Conservation (phyloP, 2,329 filamentous ascomycete species). For the Diaporthe citriasiana region DNA sequence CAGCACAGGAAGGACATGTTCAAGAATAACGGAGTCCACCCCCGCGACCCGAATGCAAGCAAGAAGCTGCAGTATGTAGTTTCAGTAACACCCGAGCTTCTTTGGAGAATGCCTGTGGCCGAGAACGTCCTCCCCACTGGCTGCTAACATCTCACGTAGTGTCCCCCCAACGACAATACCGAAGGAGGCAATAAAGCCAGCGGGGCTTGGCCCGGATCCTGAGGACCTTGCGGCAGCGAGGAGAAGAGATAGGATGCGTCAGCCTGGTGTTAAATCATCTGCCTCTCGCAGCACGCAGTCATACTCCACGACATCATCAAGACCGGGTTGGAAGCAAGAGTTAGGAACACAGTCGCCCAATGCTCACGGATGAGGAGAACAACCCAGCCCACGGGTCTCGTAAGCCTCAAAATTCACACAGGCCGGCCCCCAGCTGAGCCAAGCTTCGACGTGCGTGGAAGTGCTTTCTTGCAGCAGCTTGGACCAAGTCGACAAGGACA, state of each 20-base stretch:
- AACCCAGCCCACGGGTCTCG: background rate
- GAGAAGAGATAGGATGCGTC: slow-evolving; percentile 45
- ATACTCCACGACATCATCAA: slow-evolving; percentile 54
- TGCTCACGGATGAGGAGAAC: background rate
- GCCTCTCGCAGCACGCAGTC: slow-evolving; percentile 50
- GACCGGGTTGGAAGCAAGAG: slow-evolving; percentile 47
- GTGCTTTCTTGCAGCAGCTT: background rate
- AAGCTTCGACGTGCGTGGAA: background rate
- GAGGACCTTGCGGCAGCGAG: slow-evolving; percentile 58
- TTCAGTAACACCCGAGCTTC: background rate
- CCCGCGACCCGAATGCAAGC: slow-evolving; percentile 59
- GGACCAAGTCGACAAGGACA: background rate
- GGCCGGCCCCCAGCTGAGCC: background rate
- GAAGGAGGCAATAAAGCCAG: slow-evolving; percentile 60
- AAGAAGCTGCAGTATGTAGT: slow-evolving; percentile 57
- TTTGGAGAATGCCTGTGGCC: background rate
- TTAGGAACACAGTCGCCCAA: slow-evolving; percentile 31
- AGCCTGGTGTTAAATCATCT: slow-evolving; percentile 45
- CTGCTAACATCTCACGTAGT: slow-evolving; percentile 12
- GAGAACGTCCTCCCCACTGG: too few species aligned
- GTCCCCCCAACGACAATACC: slow-evolving; percentile 62
- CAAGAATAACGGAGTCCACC: slow-evolving; percentile 59
- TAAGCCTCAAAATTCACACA: background rate
- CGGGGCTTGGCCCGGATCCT: slow-evolving; percentile 58
- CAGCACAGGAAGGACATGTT: slow-evolving; percentile 60